phyloP scores from a whole-genome alignment of 495 filamentous ascomycete genomes.

The Pseudomonodictys pantanalensis region DNA sequence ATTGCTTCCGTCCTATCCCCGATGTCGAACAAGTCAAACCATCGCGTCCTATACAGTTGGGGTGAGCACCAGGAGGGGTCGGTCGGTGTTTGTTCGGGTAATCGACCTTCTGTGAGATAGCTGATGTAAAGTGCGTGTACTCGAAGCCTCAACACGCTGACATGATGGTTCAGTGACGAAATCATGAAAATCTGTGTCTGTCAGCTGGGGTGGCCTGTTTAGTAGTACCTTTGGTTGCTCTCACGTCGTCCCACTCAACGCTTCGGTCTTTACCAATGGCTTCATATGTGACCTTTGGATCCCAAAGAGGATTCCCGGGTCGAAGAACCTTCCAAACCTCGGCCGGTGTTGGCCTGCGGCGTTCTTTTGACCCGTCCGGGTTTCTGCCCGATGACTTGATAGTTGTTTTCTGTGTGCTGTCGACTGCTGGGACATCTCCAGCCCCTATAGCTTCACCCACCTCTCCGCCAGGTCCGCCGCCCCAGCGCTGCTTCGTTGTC shows the following conservation, averaged over 20 bases:
- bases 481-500: conserved; percentile 70
- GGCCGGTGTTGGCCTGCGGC: conserved; percentile 30
- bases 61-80: conserved; percentile 43
- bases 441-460: conserved; percentile 43
- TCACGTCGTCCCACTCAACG: conserved; percentile 56
- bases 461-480: conserved; percentile 50
- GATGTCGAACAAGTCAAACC: conserved; percentile 72
- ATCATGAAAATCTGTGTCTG: conserved; percentile 70
- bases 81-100: conserved; percentile 10
- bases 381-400: conserved; percentile 6
- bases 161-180: conserved; percentile 77
- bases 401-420: conserved; percentile 31
- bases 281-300: conserved; percentile 68
- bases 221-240: conserved; percentile 20
- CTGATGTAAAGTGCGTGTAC: conserved; percentile 66
- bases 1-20: conserved; percentile 70
- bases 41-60: conserved; percentile 65
- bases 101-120: conserved; percentile 42
- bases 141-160: conserved; percentile 69
- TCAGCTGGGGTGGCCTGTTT: background rate
- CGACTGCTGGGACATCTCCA: conserved; percentile 42
- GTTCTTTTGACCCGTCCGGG: conserved; percentile 13
- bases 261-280: conserved; percentile 62
- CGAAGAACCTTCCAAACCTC: conserved; percentile 41
- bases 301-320: conserved; percentile 57